Base-by-base conservation (phyloP, 768 basidiomycete genomes). In the Pisolithus microcarpus region DNA sequence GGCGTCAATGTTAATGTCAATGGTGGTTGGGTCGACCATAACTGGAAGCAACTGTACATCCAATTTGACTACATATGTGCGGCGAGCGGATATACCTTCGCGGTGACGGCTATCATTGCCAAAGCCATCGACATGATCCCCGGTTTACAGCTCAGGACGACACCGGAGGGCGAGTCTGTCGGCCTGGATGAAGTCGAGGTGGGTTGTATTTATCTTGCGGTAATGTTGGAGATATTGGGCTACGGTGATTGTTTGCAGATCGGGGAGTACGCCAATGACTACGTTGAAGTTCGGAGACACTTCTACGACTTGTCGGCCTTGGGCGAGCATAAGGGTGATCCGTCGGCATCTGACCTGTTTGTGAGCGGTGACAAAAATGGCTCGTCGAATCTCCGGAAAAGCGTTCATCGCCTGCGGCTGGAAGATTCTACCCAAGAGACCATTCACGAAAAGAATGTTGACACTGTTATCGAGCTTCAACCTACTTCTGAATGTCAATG, bases 1-100 rank as follows among this genome's bases (percentile, higher is more conserved):
- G 87, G 80, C 21, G 74, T 85, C 38, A 85, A 73, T 62, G 65
- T 72, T 9, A 71, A 63, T 7, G 60, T 78, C 46, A 56, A 62
- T 2, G 85, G 84, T n/a, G 86, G 87, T 15, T 91, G 83, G 81
- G 64, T 92, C 49, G 81, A 91, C 62, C 78, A 77, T 48, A 75
- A 85, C 66, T 89, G 79, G 78, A 83, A 82, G 58, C 88, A 89
- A 58, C 74, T 93, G 21, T 87, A 87, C 56, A 85, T 83, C 57
- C 88, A 91, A 52, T 69, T 91, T 50, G 76, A 76, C 7, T 85
- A 84, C 56, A 71, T 83, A 43, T 74, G 72, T 54, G 81, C 83
- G 43, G 69, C 73, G 36, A 76, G 74, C 54, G 71, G 62, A 10
- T 88, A 85, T 58, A 75, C 77, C 34, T 83, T 84, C 56, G 76